Conservation (phyloP, 2,329 filamentous ascomycete genomes). For the Cercospora sp. region DNA sequence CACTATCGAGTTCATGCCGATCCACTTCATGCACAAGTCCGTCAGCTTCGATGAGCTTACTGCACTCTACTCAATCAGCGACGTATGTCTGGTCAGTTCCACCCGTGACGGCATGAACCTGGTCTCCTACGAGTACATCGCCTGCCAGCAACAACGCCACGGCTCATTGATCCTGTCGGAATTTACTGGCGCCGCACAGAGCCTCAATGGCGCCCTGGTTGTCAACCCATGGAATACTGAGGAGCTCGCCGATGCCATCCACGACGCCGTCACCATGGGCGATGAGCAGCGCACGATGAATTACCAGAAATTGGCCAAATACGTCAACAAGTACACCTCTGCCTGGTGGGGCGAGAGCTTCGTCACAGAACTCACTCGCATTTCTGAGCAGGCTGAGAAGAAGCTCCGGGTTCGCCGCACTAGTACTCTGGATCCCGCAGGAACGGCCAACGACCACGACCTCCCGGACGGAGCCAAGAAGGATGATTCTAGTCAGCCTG, state of each 20-base stretch:
- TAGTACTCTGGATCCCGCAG: slow-evolving; percentile 21
- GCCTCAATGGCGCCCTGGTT: slow-evolving; percentile 86
- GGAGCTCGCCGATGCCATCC: slow-evolving; percentile 87
- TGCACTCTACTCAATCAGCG: slow-evolving; percentile 86
- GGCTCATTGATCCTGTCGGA: slow-evolving; percentile 94
- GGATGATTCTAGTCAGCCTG: slow-evolving; percentile 23
- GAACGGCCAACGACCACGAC: slow-evolving; percentile 11
- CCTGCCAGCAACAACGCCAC: slow-evolving; percentile 84
- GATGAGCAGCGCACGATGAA: slow-evolving; percentile 83
- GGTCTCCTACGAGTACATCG: slow-evolving; percentile 97
- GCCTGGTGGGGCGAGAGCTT: slow-evolving; percentile 97
- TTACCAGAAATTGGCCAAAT: slow-evolving; percentile 88
- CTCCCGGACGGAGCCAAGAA: slow-evolving; percentile 16
- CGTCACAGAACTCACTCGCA: slow-evolving; percentile 73
- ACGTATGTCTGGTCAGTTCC: slow-evolving; percentile 88
- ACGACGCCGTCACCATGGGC: slow-evolving; percentile 96
- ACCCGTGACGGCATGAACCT: slow-evolving; percentile 99
- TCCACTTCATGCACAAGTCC: slow-evolving; percentile 97
- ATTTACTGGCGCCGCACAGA: slow-evolving; percentile 93
- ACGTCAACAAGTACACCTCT: slow-evolving; percentile 95
- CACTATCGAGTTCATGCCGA: slow-evolving; percentile 97
- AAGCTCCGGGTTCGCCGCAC: slow-evolving; percentile 47
- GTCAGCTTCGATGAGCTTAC: slow-evolving; percentile 94
- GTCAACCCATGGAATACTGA: slow-evolving; percentile 99
- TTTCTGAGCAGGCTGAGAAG: slow-evolving; percentile 55